These are phyloP conservation scores for Aspergillus phoenicis DNA, from an alignment of 2,329 filamentous ascomycete species.

Conservation along the genomic window DNA sequence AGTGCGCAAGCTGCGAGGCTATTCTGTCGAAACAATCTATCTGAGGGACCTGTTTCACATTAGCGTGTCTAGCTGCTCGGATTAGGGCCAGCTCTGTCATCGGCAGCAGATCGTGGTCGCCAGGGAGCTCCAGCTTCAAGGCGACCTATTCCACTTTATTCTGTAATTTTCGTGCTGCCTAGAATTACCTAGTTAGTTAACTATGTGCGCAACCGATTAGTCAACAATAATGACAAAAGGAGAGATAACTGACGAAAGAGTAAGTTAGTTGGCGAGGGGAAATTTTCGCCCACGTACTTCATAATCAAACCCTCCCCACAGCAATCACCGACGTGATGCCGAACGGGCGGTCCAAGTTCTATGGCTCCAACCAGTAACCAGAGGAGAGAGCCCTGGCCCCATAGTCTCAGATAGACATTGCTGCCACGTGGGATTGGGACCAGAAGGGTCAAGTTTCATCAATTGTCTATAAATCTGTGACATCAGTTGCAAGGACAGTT, in stretches of 20 bases:
- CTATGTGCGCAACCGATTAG: background rate
- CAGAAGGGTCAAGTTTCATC: conserved; percentile 12
- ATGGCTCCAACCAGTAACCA: conserved; percentile 11
- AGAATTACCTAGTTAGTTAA: background rate
- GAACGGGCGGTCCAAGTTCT: conserved; percentile 24
- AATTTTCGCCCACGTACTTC: conserved; percentile 4
- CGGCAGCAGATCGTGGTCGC: background rate
- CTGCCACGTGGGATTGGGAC: conserved; percentile 18
- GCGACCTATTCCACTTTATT: background rate
- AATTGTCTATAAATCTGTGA: conserved; percentile 8
- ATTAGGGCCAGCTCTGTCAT: conserved; percentile 1
- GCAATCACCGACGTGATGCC: conserved; percentile 15
- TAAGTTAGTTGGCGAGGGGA: background rate
- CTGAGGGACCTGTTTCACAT: conserved; percentile 6
- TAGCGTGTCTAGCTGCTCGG: background rate
- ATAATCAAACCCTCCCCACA: conserved; percentile 20
- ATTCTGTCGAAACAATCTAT: conserved; percentile 1
- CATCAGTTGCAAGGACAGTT: background rate
- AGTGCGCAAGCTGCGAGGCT: background rate
- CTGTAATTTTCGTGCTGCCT: background rate
- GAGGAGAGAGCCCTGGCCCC: conserved; percentile 5
- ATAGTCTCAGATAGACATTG: conserved; percentile 16
- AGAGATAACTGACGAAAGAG: no score
- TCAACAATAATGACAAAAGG: background rate
- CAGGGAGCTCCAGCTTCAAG: background rate